phyloP scores from a whole-genome alignment of 2,329 filamentous ascomycete species.

The Trichoderma pleuroti region DNA sequence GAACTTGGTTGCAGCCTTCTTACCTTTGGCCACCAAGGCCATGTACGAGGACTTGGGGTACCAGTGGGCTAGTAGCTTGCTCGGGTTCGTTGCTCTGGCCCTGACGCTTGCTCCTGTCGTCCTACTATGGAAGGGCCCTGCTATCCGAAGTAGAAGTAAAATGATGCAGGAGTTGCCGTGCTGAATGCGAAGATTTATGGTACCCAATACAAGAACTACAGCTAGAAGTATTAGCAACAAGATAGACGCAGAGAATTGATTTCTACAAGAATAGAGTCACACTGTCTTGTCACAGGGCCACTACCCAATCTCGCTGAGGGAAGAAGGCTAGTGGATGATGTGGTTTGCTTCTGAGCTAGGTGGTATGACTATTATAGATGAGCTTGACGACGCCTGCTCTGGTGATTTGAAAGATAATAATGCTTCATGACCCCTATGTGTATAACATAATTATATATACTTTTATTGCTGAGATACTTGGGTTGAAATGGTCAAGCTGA shows the following conservation, averaged over 20 bases:
- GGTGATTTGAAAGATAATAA: too few species aligned
- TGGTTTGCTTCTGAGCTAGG: too few species aligned
- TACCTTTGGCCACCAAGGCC: neutral
- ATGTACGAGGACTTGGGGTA: neutral
- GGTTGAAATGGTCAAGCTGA: too few species aligned
- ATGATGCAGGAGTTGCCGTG: neutral
- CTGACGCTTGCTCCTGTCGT: neutral
- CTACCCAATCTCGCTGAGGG: neutral
- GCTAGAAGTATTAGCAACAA: neutral
- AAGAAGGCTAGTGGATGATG: neutral
- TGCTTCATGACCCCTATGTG: too few species aligned
- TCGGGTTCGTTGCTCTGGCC: neutral
- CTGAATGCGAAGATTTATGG: neutral
- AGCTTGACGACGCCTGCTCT: too few species aligned
- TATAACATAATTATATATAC: too few species aligned
- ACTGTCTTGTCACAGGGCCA: neutral
- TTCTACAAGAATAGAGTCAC: neutral
- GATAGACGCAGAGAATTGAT: neutral
- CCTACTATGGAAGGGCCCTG: neutral
- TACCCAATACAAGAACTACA: neutral
- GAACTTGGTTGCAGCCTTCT: neutral
- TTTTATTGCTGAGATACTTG: too few species aligned
- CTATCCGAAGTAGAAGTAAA: neutral
- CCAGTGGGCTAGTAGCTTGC: neutral
- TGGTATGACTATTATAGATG: too few species aligned